Evolutionary conservation across 108 stramenopile species (phyloP).

Genomic region (Hondaea fermentalgiana): DNA sequence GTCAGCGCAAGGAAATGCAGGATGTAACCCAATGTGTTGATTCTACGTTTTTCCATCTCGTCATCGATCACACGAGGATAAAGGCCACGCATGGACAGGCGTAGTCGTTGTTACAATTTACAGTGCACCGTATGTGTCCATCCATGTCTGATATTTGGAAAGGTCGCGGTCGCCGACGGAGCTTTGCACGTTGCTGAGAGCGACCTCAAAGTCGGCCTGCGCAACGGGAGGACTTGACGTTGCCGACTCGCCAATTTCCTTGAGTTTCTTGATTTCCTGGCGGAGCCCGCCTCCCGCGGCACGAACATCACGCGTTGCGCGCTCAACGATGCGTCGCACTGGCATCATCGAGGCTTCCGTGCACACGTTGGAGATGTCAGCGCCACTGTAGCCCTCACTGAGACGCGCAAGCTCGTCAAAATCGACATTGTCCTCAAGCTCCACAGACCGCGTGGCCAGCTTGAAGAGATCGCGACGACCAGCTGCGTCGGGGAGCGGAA

Average conservation of each 20-base stretch:
- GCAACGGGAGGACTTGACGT: conserved; percentile 31
- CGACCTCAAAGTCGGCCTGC: conserved; percentile 31
- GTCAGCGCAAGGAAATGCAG: no score
- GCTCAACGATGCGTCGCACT: conserved; percentile 49
- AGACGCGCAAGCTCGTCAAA: conserved; percentile 33
- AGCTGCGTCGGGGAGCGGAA: conserved; percentile 71
- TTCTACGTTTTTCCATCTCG: neutral
- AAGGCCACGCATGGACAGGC: neutral
- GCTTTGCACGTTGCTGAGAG: conserved; percentile 41
- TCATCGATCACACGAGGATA: neutral
- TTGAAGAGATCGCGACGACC: conserved; percentile 51
- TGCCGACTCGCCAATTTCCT: conserved; percentile 21
- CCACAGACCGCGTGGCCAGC: conserved; percentile 38
- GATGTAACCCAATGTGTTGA: no score
- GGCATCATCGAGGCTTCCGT: conserved; percentile 57
- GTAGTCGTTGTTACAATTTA: neutral
- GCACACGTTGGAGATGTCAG: conserved; percentile 56
- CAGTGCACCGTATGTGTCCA: conserved; percentile 54
- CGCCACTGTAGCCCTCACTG: conserved; percentile 48
- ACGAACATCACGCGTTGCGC: conserved; percentile 36
- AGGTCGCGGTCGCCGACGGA: conserved; percentile 49
- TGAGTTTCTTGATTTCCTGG: conserved; percentile 34
- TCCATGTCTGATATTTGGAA: conserved; percentile 47
- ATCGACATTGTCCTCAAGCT: conserved; percentile 44
- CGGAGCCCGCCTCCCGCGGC: conserved; percentile 39